Evolutionary conservation across 1,139 yeast genomes (phyloP), one percentile per base, ranked within the genome.

Genomic region (Saccharomyces uvarum): DNA sequence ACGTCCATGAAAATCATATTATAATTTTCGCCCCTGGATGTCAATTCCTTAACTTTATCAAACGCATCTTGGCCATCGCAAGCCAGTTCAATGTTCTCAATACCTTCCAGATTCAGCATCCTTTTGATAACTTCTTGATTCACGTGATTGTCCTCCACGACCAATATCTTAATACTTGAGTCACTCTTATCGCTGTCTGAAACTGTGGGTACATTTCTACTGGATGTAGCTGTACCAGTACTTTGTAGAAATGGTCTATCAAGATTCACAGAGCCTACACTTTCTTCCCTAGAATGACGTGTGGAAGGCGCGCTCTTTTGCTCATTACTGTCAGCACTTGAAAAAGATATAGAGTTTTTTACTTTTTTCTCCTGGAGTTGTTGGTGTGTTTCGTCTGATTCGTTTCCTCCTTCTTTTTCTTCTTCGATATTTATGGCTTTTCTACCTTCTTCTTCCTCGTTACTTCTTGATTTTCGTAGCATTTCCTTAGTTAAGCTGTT

Each of bases 131-230:
- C 96, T 68, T 89, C 95, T 68, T 90, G 97, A 67, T 93, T 91
- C 11, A 93, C 95, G 61, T 79, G 74, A 63, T 93, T 93, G 67
- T 93, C 99, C 66, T 93, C 99, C 0, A 97, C 98, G n/a, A 93
- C 91, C 56, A 93, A 76, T 24, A 93, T 83, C 52, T 77, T 78
- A 54, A 79, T 70, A 46, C 76, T 51, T 74, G 52, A 44, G 8
- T 38, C 48, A 38, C 16, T 19, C 14, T 2, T 38, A 19, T 21
- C 26, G 9, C 47, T 49, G 14, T 54, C 51, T 29, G 44, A 38
- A 51, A 56, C 53, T 19, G 59, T 57, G 2, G 60, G 59, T 9
- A 64, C 55, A 26, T 56, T 60, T 44, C 62, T 61, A n/a, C 68
- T 60, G 0, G 73, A 61, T 48, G 69, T 68, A 0, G 76, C 75